Base-by-base conservation (phyloP, 2,329 filamentous ascomycete genomes). In the Aureobasidium vineae region DNA sequence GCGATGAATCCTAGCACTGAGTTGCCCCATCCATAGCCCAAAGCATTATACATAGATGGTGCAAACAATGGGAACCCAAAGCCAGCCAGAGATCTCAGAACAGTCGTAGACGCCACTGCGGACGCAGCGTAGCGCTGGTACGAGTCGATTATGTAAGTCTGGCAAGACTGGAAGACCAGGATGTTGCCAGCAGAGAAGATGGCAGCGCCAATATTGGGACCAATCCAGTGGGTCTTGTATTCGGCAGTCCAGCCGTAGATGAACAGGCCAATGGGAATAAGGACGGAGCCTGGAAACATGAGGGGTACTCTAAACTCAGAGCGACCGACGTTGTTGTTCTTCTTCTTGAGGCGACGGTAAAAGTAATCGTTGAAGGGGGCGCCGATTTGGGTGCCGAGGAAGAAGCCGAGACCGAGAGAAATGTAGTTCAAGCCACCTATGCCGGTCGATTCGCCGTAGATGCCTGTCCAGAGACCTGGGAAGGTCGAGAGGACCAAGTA, bases 31-130 rank as follows among this genome's bases (percentile, higher is more conserved):
- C 81, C 82, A 33, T 82, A 76, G 0, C 80, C 81, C 1, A 84
- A 73, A 0, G 73, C 71, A 0, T 72, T 66, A 67, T 83, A 84
- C 81, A 85, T 72, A 72, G 79, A 77, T 0, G 81, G 76, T 0
- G 86, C 87, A 13, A 86, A 86, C 1, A 90, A 77, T 0, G 88
- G 87, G 1, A 89, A 81, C 0, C 86, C 77, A 6, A 86, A 86
- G 0, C 84, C 86, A 0, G 82, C 79, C 63, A 88, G 75, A 1
- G 81, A 85, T 33, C 85, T 78, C 36, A 86, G 77, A 2, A 87
- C 81, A 0, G 84, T 83, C 15, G 83, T 83, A 0, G 83, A 85
- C 0, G 83, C 85, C 49, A 83, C 81, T 0, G 82, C 83, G 63
- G 75, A 79, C 0, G 82, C 82, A 0, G 82, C 79, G 63, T 80